phyloP scores from a whole-genome alignment of 2,329 filamentous ascomycete species.

The Colletotrichum graminicola region DNA sequence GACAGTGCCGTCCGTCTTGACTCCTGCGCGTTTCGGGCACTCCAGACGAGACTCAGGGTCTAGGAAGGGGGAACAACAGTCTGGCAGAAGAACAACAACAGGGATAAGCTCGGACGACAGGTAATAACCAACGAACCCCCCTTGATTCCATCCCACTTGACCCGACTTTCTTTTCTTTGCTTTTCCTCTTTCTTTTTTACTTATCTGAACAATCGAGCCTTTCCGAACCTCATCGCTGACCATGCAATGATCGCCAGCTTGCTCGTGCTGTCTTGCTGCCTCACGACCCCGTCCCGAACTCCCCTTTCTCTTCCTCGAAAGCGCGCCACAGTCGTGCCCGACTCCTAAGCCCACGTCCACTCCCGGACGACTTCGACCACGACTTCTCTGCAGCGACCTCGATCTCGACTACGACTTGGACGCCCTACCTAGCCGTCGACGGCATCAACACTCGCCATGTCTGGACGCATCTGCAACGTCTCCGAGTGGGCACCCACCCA shows the following conservation, averaged over 20 bases:
- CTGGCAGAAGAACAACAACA: conserved; percentile 10
- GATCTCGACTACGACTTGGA: neutral
- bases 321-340: neutral
- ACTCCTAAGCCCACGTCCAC: neutral
- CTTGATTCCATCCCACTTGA: neutral
- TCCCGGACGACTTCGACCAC: neutral
- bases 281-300: conserved; percentile 19
- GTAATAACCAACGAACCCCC: conserved; percentile 32
- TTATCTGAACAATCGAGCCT: conserved; percentile 3
- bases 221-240: conserved; percentile 35
- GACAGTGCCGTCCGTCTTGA: conserved; percentile 28
- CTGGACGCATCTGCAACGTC: conserved; percentile 55
- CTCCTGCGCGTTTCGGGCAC: conserved; percentile 34
- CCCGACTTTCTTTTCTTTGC: neutral
- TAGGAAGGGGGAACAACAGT: conserved; percentile 24
- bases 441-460: conserved; percentile 44
- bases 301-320: conserved; percentile 11
- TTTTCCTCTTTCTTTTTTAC: neutral
- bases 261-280: conserved; percentile 21
- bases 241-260: conserved; percentile 31
- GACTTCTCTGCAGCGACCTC: neutral
- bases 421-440: neutral
- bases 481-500: conserved; percentile 58
- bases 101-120: conserved; percentile 27
- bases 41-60: conserved; percentile 35